phyloP scores from a whole-genome alignment of 179 eudicot genomes.

The Spinacia oleracea region DNA sequence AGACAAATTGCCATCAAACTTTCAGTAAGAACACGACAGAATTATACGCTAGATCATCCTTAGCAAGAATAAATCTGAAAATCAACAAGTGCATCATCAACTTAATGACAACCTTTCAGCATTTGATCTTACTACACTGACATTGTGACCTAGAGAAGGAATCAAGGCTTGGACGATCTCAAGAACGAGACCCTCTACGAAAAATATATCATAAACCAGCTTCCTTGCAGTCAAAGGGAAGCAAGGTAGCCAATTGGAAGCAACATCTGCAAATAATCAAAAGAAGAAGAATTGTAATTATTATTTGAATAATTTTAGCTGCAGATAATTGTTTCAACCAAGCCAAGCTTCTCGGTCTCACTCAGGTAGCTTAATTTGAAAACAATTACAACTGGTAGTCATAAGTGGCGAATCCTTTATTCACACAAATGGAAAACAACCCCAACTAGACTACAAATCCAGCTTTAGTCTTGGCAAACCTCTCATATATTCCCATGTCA shows the following conservation, averaged over 20 bases:
- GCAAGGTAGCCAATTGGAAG: slow-evolving; percentile 80
- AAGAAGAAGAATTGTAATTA: neutral
- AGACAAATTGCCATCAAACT: neutral
- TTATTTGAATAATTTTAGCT: too few species aligned
- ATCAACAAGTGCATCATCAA: neutral
- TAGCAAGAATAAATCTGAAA: neutral
- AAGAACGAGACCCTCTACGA: slow-evolving; percentile 47
- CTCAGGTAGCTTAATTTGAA: neutral
- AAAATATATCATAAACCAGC: slow-evolving; percentile 80
- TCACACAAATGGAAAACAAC: neutral
- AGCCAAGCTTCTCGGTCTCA: neutral
- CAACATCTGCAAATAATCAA: slow-evolving; percentile 66
- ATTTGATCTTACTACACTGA: slow-evolving; percentile 54
- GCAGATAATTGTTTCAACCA: slow-evolving; percentile 7
- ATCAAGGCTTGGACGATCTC: slow-evolving; percentile 77
- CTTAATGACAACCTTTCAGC: slow-evolving; percentile 65
- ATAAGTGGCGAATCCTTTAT: neutral
- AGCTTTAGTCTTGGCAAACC: neutral
- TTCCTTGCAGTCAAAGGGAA: slow-evolving; percentile 74
- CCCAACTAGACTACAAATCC: neutral
- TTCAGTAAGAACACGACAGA: neutral
- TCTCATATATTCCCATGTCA: neutral
- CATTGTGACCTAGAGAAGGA: slow-evolving; percentile 59
- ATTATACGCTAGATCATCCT: neutral
- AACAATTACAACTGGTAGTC: neutral